phyloP scores from a whole-genome alignment of 805 yeast genomes.

The Schwanniomyces polymorphus region DNA sequence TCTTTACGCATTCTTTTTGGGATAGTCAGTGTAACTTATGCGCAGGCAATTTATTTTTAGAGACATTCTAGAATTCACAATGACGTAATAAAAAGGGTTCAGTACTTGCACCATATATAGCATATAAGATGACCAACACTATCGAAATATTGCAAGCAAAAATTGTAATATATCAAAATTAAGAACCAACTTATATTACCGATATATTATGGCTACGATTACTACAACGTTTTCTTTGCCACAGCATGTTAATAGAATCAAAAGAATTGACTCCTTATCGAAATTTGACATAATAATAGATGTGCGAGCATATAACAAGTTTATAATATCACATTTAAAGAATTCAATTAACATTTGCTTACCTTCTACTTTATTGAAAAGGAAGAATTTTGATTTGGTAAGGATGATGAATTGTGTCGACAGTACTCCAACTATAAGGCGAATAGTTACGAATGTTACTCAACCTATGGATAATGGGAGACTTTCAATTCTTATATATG shows the following conservation, averaged over 20 bases:
- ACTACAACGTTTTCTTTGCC: background rate
- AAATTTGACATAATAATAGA: slow-evolving; percentile 30
- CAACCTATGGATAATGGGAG: slow-evolving; percentile 13
- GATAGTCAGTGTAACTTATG: background rate
- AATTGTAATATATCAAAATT: background rate
- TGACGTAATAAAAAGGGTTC: slow-evolving; percentile 4
- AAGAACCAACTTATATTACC: background rate
- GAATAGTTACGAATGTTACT: slow-evolving; percentile 11
- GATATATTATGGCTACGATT: background rate
- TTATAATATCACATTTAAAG: slow-evolving; percentile 25
- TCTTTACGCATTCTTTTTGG: background rate
- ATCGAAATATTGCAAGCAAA: background rate
- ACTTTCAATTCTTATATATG: slow-evolving; percentile 32
- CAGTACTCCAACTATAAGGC: background rate
- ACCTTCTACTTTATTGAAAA: slow-evolving; percentile 44
- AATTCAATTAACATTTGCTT: slow-evolving; percentile 39
- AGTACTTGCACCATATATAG: background rate
- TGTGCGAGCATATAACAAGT: slow-evolving; percentile 39
- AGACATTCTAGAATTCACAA: slow-evolving; percentile 1
- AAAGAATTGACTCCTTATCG: slow-evolving; percentile 1
- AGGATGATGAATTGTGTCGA: slow-evolving; percentile 33
- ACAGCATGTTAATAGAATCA: slow-evolving; percentile 3
- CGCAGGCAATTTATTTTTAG: background rate
- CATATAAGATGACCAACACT: background rate
- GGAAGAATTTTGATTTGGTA: slow-evolving; percentile 32